phyloP scores from a whole-genome alignment of 345 rosid species.

The Citrus sp. region DNA sequence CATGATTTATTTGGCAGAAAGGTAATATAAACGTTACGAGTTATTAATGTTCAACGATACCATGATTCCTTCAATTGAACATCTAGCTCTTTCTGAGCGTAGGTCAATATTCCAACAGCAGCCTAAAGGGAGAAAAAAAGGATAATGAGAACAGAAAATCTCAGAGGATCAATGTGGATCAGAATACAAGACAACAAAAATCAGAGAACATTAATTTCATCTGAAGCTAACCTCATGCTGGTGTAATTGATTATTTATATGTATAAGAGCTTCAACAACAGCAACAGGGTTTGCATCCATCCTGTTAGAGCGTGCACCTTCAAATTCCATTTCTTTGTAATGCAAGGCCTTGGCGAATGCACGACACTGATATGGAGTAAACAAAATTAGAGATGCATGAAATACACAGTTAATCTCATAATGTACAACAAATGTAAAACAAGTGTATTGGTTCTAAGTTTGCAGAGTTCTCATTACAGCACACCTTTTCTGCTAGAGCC shows the following conservation, averaged over 20 bases:
- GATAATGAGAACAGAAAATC: not conserved
- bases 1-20: not conserved
- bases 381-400: not conserved
- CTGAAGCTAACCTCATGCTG: constrained; percentile 74
- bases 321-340: constrained; percentile 99
- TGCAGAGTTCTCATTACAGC: constrained; percentile 14
- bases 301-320: constrained; percentile 80
- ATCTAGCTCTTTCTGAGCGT: constrained; percentile 85
- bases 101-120: constrained; percentile 97
- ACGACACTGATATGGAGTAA: constrained; percentile 57
- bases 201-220: not conserved
- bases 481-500: constrained; percentile 98
- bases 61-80: constrained; percentile 98
- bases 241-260: constrained; percentile 96
- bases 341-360: constrained; percentile 99
- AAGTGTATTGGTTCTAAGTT: not conserved
- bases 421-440: not conserved
- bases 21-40: not conserved
- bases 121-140: constrained; percentile 50
- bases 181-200: not conserved
- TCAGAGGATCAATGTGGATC: not conserved
- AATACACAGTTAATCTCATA: not conserved
- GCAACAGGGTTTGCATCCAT: constrained; percentile 98
- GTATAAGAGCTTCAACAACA: constrained; percentile 96
- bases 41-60: constrained; percentile 31